Evolutionary conservation across 2,329 filamentous ascomycete genomes (phyloP).

Genomic region (Zasmidium angulare): DNA sequence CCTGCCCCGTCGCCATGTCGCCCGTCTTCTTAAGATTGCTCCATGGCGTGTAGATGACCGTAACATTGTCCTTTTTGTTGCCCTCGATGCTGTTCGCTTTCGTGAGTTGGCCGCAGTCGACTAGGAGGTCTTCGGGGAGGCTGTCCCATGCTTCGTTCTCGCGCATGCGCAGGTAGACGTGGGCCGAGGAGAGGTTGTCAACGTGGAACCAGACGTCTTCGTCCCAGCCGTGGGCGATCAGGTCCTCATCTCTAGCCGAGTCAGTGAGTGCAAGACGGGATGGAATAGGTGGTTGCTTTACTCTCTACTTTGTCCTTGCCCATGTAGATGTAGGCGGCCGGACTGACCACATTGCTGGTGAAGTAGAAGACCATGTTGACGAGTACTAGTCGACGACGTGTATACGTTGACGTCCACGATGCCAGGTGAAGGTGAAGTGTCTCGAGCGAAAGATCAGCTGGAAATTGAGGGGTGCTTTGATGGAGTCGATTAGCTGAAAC

Average conservation of each 20-base stretch:
- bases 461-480: background rate
- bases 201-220: constrained; percentile 99
- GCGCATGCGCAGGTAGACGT: constrained; percentile 84
- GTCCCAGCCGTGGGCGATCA: constrained; percentile 92
- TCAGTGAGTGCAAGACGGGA: constrained; percentile 26
- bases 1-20: constrained; percentile 92
- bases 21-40: constrained; percentile 94
- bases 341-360: constrained; percentile 78
- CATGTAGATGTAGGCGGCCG: constrained; percentile 86
- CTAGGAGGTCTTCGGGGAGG: constrained; percentile 71
- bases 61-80: constrained; percentile 98
- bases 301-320: constrained; percentile 99
- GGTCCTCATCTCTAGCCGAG: constrained; percentile 74
- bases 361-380: constrained; percentile 88
- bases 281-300: constrained; percentile 47
- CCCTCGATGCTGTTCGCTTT: constrained; percentile 99
- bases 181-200: constrained; percentile 93
- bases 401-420: background rate
- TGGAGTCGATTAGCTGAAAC: background rate
- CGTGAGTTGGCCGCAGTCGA: constrained; percentile 92
- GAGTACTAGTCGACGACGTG: background rate
- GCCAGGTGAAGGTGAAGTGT: background rate
- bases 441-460: background rate
- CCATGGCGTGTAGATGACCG: constrained; percentile 96
- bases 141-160: constrained; percentile 81